Conservation (phyloP, 495 filamentous ascomycete genomes). For the Alectoria sarmentosa region DNA sequence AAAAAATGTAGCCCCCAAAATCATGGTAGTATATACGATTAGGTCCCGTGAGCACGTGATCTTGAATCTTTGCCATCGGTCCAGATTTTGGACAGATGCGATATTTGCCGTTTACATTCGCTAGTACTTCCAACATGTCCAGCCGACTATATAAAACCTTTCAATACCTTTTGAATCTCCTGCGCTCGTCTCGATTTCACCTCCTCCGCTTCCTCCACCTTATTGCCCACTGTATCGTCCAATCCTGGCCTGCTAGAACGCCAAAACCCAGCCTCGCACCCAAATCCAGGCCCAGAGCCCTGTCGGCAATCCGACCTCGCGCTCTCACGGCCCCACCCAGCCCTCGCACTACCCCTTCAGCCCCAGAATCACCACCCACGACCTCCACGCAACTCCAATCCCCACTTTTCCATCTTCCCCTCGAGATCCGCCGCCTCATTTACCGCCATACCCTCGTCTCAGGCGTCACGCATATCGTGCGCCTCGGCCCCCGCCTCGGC, state of each 20-base stretch:
- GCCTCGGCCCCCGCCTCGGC: neutral
- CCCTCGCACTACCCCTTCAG: neutral
- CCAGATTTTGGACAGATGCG: no score
- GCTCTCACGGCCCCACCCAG: neutral
- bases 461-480: neutral
- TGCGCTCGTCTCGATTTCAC: neutral
- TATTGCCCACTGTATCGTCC: neutral
- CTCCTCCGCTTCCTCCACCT: neutral
- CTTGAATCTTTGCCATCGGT: no score
- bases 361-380: neutral
- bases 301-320: neutral
- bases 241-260: neutral
- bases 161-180: neutral
- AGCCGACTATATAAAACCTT: neutral
- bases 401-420: neutral
- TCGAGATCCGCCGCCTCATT: slow-evolving; percentile 4
- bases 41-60: no score
- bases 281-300: neutral
- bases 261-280: neutral
- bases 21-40: no score
- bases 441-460: neutral
- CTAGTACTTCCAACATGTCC: neutral
- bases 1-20: no score
- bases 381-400: neutral
- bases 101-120: no score